Evolutionary conservation across 1,284 basidiomycete genomes (phyloP), one percentile per base, ranked within the genome.

Genomic region (Porodaedalea pini): DNA sequence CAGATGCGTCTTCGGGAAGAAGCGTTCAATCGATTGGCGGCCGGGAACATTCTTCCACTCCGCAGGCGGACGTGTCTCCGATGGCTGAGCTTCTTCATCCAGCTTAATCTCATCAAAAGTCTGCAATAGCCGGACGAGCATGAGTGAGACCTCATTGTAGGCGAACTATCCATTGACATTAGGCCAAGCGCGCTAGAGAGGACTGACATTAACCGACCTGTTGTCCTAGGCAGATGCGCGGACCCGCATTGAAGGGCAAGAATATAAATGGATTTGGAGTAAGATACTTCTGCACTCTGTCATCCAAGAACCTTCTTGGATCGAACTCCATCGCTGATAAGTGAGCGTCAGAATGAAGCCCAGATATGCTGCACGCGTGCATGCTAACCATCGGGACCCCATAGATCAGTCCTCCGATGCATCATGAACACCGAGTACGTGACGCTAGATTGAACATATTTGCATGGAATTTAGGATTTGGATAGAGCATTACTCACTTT

Each of bases 81-180:
- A 71, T 2, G 82, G 75, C 36, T 76, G 75, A 0, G 77, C 72
- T 17, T 76, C 73, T 1, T 66, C 68, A n/a, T 75, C 79, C 2
- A 84, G 71, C 0, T 67, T 63, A 27, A 88, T 72, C 0, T 69
- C 68, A 0, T 75, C 73, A 68, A 87, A 83, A 37, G 71, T 68
- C 68, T 88, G 85, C 17, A 88, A 67, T n/a, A 88, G 70, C 8
- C 83, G 78, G 45, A 86, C 75, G 57, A 87, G 66, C 73, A 85
- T 78, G 70, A 84, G 86, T 0, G 84, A 85, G 63, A 78, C 77
- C 63, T 86, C 83, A 66, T 86, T 85, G 67, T 85, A 86, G 2
- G 86, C 85, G 66, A 85, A 85, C 78, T 86, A 56, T n/a, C n/a
- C 23, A 43, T 11, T 8, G 10, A 10, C 43, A 15, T 11, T 25